Evolutionary conservation across 495 filamentous ascomycete genomes (phyloP).

Genomic region (Penicillium mononematosum): DNA sequence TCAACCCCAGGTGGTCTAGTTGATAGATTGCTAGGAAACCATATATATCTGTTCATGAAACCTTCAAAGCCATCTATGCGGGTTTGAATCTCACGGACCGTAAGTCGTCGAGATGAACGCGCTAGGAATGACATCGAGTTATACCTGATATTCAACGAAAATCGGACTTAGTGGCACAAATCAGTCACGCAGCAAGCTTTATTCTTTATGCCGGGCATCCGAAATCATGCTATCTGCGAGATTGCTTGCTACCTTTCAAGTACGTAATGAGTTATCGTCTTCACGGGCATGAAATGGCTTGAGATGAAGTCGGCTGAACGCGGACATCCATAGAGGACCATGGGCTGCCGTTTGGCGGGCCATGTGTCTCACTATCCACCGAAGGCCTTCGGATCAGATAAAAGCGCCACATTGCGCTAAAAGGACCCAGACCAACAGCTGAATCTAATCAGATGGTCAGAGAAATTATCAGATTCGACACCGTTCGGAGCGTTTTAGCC

Average conservation of each 20-base stretch:
- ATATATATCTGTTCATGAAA: too few species aligned
- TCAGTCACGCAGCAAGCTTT: not conserved
- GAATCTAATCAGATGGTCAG: conserved; percentile 12
- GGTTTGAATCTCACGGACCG: too few species aligned
- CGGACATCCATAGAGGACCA: not conserved
- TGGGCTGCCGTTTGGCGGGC: not conserved
- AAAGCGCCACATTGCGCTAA: not conserved
- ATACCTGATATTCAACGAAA: not conserved
- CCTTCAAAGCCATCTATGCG: too few species aligned
- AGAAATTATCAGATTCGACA: conserved; percentile 1
- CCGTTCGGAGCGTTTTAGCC: not conserved
- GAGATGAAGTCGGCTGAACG: not conserved
- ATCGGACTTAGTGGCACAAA: not conserved
- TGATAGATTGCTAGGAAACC: too few species aligned
- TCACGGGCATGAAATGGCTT: too few species aligned
- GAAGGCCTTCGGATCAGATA: conserved; percentile 10
- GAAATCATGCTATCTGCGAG: not conserved
- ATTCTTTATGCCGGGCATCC: not conserved
- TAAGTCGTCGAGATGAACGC: too few species aligned
- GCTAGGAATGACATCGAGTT: not conserved
- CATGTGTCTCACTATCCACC: not conserved
- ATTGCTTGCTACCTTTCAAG: not conserved
- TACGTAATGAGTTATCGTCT: not conserved
- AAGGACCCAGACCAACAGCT: not conserved
- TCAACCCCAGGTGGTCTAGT: too few species aligned